Conservation (phyloP, 176 grass and related monocot species). For the Bothriochloa decipiens region DNA sequence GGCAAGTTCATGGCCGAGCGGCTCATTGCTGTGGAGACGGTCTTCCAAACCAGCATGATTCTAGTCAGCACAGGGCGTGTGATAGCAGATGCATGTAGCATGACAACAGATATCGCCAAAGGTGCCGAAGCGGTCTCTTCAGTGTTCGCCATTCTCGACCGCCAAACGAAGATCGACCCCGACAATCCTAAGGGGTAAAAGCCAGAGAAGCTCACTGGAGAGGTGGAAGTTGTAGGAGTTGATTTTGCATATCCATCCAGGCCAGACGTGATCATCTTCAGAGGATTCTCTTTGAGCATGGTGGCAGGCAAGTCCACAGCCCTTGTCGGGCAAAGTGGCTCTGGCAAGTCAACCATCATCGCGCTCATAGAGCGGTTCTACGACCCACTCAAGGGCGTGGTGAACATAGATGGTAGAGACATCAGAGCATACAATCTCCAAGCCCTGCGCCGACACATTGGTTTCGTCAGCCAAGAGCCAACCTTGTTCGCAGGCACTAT, state of each 20-base stretch:
- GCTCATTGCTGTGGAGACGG: conserved; percentile 53
- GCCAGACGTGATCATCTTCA: conserved; percentile 67
- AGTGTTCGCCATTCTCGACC: conserved; percentile 75
- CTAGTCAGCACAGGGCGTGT: conserved; percentile 82
- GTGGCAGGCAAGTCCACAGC: conserved; percentile 75
- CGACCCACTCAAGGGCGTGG: conserved; percentile 57
- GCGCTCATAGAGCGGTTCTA: conserved; percentile 87
- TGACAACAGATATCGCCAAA: conserved; percentile 88
- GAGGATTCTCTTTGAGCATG: conserved; percentile 73
- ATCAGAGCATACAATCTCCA: conserved; percentile 67
- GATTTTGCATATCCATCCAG: conserved; percentile 81
- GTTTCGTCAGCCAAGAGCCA: conserved; percentile 83
- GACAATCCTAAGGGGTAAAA: conserved; percentile 53
- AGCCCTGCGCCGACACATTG: conserved; percentile 61
- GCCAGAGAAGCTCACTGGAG: conserved; percentile 57
- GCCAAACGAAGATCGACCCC: conserved; percentile 64
- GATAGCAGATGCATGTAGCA: conserved; percentile 86
- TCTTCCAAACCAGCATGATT: conserved; percentile 90
- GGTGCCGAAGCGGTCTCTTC: conserved; percentile 72
- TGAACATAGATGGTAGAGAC: conserved; percentile 69
- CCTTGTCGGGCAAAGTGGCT: conserved; percentile 81
- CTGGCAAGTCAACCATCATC: conserved; percentile 89
- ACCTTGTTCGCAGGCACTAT: conserved; percentile 75
- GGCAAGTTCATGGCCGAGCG: conserved; percentile 66
- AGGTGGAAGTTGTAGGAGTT: conserved; percentile 64